These are phyloP conservation scores for Rhodotorula diobovata DNA, from an alignment of 768 basidiomycete species.

Conservation along the genomic window DNA sequence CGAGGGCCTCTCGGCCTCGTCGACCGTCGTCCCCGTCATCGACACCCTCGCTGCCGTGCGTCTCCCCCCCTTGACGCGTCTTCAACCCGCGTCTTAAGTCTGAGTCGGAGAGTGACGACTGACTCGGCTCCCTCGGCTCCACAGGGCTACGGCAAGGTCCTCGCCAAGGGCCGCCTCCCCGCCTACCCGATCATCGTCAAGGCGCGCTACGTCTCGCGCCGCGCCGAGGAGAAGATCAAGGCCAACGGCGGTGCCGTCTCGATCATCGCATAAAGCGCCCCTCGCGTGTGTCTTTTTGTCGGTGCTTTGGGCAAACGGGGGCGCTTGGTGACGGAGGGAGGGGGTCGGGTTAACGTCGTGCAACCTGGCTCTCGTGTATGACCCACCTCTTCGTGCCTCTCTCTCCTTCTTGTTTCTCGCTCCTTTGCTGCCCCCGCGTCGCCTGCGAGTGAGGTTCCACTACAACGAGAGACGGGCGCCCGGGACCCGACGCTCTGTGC, in stretches of 20 bases:
- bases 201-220: slow-evolving; percentile 58
- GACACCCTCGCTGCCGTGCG: slow-evolving; percentile 58
- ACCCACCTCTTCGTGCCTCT: not conserved
- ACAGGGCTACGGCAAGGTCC: slow-evolving; percentile 83
- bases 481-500: too few relatives aligned
- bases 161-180: slow-evolving; percentile 92
- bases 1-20: slow-evolving; percentile 65
- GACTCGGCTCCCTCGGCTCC: slow-evolving; percentile 7
- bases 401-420: too few relatives aligned
- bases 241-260: slow-evolving; percentile 90
- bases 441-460: too few relatives aligned
- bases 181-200: slow-evolving; percentile 91
- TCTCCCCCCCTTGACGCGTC: not conserved
- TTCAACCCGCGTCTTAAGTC: too few relatives aligned
- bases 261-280: slow-evolving; percentile 66
- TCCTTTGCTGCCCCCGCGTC: too few relatives aligned
- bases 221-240: slow-evolving; percentile 47
- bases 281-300: not conserved
- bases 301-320: not conserved
- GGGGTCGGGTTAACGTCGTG: not conserved
- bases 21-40: slow-evolving; percentile 87
- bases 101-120: too few relatives aligned
- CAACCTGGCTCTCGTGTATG: not conserved
- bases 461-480: too few relatives aligned
- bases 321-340: not conserved